A percentile compares a stretch with the other conserved stretches of the same genome.
Evolutionary conservation across 2,329 filamentous ascomycete species (phyloP).

Genomic region (Lecanicillium sp.): DNA sequence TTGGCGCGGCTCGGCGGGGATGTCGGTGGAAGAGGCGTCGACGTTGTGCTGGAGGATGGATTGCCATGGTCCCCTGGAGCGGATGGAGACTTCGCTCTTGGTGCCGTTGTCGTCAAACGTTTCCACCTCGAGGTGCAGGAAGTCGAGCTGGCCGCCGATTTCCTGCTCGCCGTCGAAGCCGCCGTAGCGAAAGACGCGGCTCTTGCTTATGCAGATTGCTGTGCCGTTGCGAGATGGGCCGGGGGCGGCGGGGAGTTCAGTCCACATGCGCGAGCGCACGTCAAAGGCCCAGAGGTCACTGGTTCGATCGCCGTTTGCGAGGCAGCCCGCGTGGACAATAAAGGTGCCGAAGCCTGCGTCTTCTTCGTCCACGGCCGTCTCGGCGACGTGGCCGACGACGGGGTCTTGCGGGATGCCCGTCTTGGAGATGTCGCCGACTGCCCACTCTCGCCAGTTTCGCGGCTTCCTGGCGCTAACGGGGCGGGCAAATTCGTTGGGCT

Average conservation of each 20-base stretch:
- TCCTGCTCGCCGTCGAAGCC: constrained; percentile 67
- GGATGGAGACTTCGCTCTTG: constrained; percentile 40
- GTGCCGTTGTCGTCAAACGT: constrained; percentile 42
- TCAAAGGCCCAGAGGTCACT: constrained; percentile 75
- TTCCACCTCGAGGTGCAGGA: constrained; percentile 50
- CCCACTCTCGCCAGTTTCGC: constrained; percentile 47
- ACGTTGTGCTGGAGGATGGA: constrained; percentile 33
- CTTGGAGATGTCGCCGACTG: constrained; percentile 42
- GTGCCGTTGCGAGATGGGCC: constrained; percentile 58
- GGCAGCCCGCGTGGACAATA: constrained; percentile 69
- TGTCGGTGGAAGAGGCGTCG: constrained; percentile 25
- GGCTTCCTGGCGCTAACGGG: constrained; percentile 24
- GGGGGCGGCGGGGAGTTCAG: constrained; percentile 57
- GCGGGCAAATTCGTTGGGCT: constrained; percentile 42
- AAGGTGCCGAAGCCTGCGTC: constrained; percentile 57
- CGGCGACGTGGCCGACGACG: constrained; percentile 46
- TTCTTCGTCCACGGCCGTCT: constrained; percentile 50
- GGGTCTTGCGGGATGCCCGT: constrained; percentile 52
- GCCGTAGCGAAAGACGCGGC: constrained; percentile 68
- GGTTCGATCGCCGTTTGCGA: constrained; percentile 50
- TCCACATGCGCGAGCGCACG: constrained; percentile 56
- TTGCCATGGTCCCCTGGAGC: constrained; percentile 46
- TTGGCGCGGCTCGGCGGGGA: constrained; percentile 24
- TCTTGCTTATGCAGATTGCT: constrained; percentile 54
- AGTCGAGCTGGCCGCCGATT: constrained; percentile 63